These are phyloP conservation scores for Aspergillus novoparasiticus DNA, from an alignment of 2,329 filamentous ascomycete species.

Conservation along the genomic window DNA sequence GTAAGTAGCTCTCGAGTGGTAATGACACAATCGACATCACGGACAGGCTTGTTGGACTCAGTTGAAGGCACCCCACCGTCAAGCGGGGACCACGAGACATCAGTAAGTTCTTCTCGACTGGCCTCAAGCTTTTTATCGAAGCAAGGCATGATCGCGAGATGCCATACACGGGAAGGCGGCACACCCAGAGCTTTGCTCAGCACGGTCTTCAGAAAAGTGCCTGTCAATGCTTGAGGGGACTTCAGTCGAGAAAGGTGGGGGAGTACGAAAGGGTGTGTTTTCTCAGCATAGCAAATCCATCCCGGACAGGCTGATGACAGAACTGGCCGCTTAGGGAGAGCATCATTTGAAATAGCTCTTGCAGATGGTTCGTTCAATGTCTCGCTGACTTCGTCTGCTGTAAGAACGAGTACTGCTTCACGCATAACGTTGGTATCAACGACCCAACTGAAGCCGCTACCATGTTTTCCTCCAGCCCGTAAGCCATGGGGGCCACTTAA, in stretches of 20 bases:
- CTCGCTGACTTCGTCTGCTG: constrained; percentile 69
- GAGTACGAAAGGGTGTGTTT: constrained; percentile 91
- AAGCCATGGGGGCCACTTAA: constrained; percentile 72
- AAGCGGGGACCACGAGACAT: constrained; percentile 64
- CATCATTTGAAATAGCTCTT: constrained; percentile 7
- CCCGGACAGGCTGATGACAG: constrained; percentile 91
- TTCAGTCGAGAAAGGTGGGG: constrained; percentile 90
- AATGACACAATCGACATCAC: constrained; percentile 97
- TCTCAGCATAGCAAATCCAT: constrained; percentile 99
- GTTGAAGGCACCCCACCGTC: constrained; percentile 31
- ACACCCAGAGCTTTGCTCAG: constrained; percentile 73
- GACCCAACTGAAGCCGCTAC: constrained; percentile 83
- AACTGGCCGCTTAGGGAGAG: constrained; percentile 44
- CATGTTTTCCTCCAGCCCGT: constrained; percentile 67
- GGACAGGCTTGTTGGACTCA: constrained; percentile 54
- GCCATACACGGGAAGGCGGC: constrained; percentile 81
- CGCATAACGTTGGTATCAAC: constrained; percentile 85
- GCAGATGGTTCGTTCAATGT: constrained; percentile 27
- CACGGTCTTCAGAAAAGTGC: constrained; percentile 85
- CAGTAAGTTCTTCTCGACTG: constrained; percentile 87
- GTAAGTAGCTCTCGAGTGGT: constrained; percentile 93
- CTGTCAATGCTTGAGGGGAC: constrained; percentile 88
- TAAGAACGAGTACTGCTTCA: constrained; percentile 79
- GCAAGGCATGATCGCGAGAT: constrained; percentile 94
- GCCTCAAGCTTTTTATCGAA: constrained; percentile 99